phyloP scores from a whole-genome alignment of 2,329 filamentous ascomycete genomes.

The Tolypocladium cylindrosporum region DNA sequence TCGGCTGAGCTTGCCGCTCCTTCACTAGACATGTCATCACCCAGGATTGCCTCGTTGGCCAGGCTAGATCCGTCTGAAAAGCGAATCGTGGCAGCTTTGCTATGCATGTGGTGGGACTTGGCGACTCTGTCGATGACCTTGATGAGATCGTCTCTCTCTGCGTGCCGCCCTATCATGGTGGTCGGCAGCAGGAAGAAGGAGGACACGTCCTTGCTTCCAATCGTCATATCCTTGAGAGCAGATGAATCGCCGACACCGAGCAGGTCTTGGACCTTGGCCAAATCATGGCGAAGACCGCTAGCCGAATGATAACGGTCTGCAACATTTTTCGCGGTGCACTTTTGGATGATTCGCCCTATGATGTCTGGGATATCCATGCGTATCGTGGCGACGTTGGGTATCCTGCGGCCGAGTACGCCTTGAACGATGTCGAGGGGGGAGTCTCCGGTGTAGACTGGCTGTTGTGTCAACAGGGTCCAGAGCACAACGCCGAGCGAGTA shows the following conservation, averaged over 20 bases:
- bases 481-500: slow-evolving; percentile 86
- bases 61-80: slow-evolving; percentile 45
- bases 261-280: slow-evolving; percentile 63
- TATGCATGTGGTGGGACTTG: slow-evolving; percentile 45
- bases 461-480: slow-evolving; percentile 74
- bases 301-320: slow-evolving; percentile 83
- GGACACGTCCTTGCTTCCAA: slow-evolving; percentile 78
- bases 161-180: slow-evolving; percentile 67
- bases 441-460: slow-evolving; percentile 68
- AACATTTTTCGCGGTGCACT: slow-evolving; percentile 84
- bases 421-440: slow-evolving; percentile 86
- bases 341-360: slow-evolving; percentile 73
- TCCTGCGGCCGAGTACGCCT: slow-evolving; percentile 68
- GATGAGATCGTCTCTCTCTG: slow-evolving; percentile 61
- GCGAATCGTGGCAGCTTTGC: slow-evolving; percentile 30
- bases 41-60: slow-evolving; percentile 38
- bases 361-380: slow-evolving; percentile 78
- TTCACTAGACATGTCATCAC: slow-evolving; percentile 48
- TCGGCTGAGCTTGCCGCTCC: slow-evolving; percentile 48
- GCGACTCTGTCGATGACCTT: slow-evolving; percentile 69
- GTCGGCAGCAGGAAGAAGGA: slow-evolving; percentile 85
- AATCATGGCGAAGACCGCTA: slow-evolving; percentile 74
- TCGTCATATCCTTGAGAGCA: slow-evolving; percentile 62
- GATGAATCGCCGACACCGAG: slow-evolving; percentile 65
- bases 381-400: slow-evolving; percentile 66